Evolutionary conservation across 2,329 filamentous ascomycete species (phyloP).

Genomic region (Fusarium concolor): DNA sequence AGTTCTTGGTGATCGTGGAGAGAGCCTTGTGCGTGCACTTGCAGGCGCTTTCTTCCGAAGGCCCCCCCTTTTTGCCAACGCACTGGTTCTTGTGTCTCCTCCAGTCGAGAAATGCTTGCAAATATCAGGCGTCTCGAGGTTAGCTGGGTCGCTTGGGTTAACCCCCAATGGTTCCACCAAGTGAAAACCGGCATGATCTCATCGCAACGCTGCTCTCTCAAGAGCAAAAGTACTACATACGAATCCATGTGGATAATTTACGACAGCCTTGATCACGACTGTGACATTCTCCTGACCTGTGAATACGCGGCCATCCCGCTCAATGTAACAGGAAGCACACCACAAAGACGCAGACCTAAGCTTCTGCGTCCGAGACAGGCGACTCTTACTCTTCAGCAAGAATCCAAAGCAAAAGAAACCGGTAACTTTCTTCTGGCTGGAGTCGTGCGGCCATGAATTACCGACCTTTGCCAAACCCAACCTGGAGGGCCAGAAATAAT

Average conservation of each 20-base stretch:
- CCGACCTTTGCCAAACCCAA: not conserved
- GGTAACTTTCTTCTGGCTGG: not conserved
- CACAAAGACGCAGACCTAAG: not conserved
- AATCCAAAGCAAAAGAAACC: not conserved
- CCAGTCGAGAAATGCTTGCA: slow-evolving; percentile 26
- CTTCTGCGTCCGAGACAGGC: not conserved
- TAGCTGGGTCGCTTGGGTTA: slow-evolving; percentile 37
- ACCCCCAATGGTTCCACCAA: slow-evolving; percentile 40
- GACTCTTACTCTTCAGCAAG: not conserved
- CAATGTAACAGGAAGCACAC: not conserved
- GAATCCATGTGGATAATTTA: slow-evolving; percentile 54
- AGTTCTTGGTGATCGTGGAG: slow-evolving; percentile 15
- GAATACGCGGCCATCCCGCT: slow-evolving; percentile 12
- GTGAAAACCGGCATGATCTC: slow-evolving; percentile 28
- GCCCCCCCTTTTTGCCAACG: slow-evolving; percentile 12
- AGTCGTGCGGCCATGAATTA: slow-evolving; percentile 15
- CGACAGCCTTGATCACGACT: slow-evolving; percentile 36
- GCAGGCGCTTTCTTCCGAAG: slow-evolving; percentile 36
- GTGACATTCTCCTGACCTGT: slow-evolving; percentile 19
- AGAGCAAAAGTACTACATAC: slow-evolving; percentile 51
- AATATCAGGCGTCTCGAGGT: slow-evolving; percentile 35
- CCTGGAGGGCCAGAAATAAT: not conserved
- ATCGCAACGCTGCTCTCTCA: slow-evolving; percentile 27
- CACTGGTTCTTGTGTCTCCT: slow-evolving; percentile 15
- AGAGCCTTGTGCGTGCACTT: slow-evolving; percentile 43